These are phyloP conservation scores for Babesia caballi DNA, from an alignment of 169 alveolate genomes.

Conservation along the genomic window DNA sequence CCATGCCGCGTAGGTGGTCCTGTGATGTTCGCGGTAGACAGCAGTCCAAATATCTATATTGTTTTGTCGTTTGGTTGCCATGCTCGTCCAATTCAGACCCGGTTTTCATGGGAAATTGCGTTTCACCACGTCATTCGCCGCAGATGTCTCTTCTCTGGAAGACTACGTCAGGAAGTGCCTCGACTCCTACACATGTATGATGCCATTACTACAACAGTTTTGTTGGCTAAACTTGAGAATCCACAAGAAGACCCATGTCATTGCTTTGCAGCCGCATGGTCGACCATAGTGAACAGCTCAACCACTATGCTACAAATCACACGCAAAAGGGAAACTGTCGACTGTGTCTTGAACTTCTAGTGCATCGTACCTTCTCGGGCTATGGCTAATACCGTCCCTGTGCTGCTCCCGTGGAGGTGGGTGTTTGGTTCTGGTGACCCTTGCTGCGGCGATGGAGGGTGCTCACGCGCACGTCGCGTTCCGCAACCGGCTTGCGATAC, in stretches of 20 bases:
- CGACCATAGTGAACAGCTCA: slow-evolving; percentile 15
- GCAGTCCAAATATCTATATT: no score
- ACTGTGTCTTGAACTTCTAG: no score
- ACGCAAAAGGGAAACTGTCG: slow-evolving; percentile 1
- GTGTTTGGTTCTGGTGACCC: no score
- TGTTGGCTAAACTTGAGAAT: slow-evolving; percentile 70
- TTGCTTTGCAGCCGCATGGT: slow-evolving; percentile 54
- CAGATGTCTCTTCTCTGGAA: slow-evolving; percentile 50
- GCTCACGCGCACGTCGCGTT: no score
- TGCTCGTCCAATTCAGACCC: no score
- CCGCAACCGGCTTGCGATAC: no score
- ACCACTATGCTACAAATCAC: slow-evolving; percentile 25
- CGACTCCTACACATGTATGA: slow-evolving; percentile 69
- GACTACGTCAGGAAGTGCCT: slow-evolving; percentile 64
- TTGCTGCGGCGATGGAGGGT: no score
- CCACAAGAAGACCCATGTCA: slow-evolving; percentile 51
- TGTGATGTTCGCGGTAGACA: no score
- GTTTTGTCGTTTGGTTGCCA: background rate
- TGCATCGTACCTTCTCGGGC: no score
- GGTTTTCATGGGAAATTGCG: background rate
- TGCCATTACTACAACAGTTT: slow-evolving; percentile 70
- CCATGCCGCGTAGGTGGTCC: no score
- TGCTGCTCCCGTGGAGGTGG: background rate
- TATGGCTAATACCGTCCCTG: no score
- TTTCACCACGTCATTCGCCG: slow-evolving; percentile 11